A percentile compares a stretch with the other conserved stretches of the same genome.
Conservation (phyloP, 352 stramenopile species). For the Phytophthora sp. region DNA sequence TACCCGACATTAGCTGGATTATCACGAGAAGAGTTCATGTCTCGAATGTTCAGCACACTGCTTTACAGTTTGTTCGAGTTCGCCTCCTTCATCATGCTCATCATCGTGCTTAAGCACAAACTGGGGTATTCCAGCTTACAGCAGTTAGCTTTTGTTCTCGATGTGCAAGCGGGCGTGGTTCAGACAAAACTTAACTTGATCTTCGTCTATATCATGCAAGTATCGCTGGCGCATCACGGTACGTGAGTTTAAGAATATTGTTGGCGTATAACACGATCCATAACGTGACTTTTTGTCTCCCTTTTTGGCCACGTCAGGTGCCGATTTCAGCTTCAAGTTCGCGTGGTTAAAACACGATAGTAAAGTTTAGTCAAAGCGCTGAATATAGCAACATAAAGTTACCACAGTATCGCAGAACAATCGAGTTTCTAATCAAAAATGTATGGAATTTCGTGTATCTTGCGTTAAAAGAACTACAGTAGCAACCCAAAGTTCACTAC, state of each 20-base stretch:
- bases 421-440: constrained; percentile 7
- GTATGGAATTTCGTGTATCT: constrained; percentile 36
- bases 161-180: constrained; percentile 20
- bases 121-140: constrained; percentile 30
- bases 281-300: too few relatives aligned
- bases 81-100: constrained; percentile 14
- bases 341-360: constrained; percentile 13
- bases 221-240: constrained; percentile 36
- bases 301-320: constrained; percentile 8
- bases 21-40: constrained; percentile 3
- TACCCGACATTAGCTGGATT: constrained; percentile 21
- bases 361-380: too few relatives aligned
- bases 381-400: too few relatives aligned
- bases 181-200: constrained; percentile 45
- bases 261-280: too few relatives aligned
- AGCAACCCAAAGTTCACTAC: constrained; percentile 38
- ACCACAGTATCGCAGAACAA: too few relatives aligned
- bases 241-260: background rate
- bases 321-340: constrained; percentile 39
- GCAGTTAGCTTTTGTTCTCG: constrained; percentile 47
- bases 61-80: constrained; percentile 29
- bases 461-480: background rate
- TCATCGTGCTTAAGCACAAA: constrained; percentile 22
- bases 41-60: constrained; percentile 15
- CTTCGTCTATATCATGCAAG: constrained; percentile 45